Evolutionary conservation across 2,329 filamentous ascomycete genomes (phyloP).

Genomic region (Byssothecium circinans): DNA sequence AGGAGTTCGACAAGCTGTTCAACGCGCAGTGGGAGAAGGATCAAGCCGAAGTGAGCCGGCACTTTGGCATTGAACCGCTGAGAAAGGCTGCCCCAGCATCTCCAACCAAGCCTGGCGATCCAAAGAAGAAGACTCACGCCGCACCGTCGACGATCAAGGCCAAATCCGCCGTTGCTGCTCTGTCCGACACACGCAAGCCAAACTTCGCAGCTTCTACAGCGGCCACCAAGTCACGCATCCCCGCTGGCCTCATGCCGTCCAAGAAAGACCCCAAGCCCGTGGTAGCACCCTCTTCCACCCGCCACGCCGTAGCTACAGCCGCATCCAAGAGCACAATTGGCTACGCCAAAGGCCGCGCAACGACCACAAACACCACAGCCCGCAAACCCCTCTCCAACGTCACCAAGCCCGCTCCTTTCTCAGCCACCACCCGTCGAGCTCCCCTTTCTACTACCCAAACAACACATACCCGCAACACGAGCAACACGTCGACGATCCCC

Average conservation of each 20-base stretch:
- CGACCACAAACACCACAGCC: slow-evolving; percentile 47
- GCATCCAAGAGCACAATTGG: slow-evolving; percentile 81
- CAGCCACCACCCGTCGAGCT: slow-evolving; percentile 23
- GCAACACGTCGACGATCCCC: slow-evolving; percentile 5
- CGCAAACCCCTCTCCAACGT: slow-evolving; percentile 43
- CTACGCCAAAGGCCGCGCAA: slow-evolving; percentile 74
- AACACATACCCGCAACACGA: slow-evolving; percentile 17
- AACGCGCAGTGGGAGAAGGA: slow-evolving; percentile 58
- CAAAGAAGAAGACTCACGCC: slow-evolving; percentile 24
- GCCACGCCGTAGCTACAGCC: slow-evolving; percentile 63
- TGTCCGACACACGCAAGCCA: slow-evolving; percentile 40
- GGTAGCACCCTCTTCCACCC: slow-evolving; percentile 55
- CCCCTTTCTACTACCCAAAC: slow-evolving; percentile 20
- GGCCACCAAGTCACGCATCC: slow-evolving; percentile 44
- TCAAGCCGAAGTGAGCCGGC: slow-evolving; percentile 52
- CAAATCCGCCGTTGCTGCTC: slow-evolving; percentile 50
- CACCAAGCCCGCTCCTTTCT: slow-evolving; percentile 34
- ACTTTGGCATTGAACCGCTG: slow-evolving; percentile 29
- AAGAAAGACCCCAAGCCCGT: slow-evolving; percentile 44
- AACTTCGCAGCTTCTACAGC: slow-evolving; percentile 45
- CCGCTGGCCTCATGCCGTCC: slow-evolving; percentile 36
- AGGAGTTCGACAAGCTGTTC: slow-evolving; percentile 67
- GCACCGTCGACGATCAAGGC: slow-evolving; percentile 58
- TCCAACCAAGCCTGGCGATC: slow-evolving; percentile 6
- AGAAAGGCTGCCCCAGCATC: slow-evolving; percentile 31